Base-by-base conservation (phyloP, 2,329 filamentous ascomycete genomes). In the Whalleya microplaca region DNA sequence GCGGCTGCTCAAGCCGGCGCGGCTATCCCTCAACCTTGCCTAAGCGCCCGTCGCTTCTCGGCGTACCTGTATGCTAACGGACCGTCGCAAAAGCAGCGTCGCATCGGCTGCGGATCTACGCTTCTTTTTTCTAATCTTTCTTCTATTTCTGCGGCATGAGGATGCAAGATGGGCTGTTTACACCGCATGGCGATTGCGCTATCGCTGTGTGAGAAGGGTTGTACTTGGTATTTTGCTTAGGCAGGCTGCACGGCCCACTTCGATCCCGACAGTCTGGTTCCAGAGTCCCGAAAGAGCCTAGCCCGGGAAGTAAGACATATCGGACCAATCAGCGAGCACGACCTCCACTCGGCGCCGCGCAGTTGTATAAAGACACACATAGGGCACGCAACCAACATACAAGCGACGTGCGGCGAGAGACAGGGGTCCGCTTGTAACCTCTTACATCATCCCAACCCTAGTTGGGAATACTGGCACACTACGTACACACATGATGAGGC, bases 221-320 rank as follows among this genome's bases (percentile, higher is more conserved):
- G 32, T 37, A 37, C 20, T 45, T 3, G 4, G 23, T 23, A 18
- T 12, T n/a, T 23, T 16, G 32, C 41, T 43, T 43, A 27, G 18
- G 27, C n/a, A 41, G 50, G 58, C 51, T 40, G 48, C 45, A 51
- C 55, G 55, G 51, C 42, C 54, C 51, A 49, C 50, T 27, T 9
- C 45, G 20, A 23, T 58, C 54, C 58, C 58, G 55, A 55, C 49
- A 53, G 48, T 42, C 42, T 55, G 55, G 55, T 48, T 51, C 48
- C 20, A 21, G 20, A 42, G 41, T 48, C 51, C 51, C 21, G 44
- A 27, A 50, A 21, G 12, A 19, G n/a, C 23, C 45, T 23, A 45
- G 37, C 19, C 29, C 16, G 50, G 49, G 19, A 53, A 20, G 10
- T 27, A 27, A 27, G 9, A 27, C 23, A 9, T 4, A 4, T 27